Conservation (phyloP, 352 stramenopile genomes). For the Phytophthora pluvialis region DNA sequence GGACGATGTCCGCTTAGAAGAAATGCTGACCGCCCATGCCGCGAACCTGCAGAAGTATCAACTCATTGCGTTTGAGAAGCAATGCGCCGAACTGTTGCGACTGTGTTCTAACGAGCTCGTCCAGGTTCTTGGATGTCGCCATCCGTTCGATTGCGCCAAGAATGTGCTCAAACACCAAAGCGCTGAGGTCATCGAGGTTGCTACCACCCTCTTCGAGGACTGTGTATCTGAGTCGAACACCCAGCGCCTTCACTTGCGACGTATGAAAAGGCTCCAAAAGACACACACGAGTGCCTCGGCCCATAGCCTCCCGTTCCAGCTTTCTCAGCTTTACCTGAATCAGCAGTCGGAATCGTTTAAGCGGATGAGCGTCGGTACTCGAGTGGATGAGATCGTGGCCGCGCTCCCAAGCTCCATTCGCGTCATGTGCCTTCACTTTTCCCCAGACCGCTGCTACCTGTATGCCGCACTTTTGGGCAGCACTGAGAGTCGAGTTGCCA, state of each 20-base stretch:
- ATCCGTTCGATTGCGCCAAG: slow-evolving; percentile 54
- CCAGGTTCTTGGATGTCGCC: slow-evolving; percentile 56
- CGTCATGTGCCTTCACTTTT: slow-evolving; percentile 71
- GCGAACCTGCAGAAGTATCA: slow-evolving; percentile 41
- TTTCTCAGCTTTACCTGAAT: slow-evolving; percentile 70
- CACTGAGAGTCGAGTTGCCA: slow-evolving; percentile 47
- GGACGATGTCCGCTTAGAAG: slow-evolving; percentile 32
- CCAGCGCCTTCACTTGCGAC: slow-evolving; percentile 57
- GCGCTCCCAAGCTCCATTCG: slow-evolving; percentile 46
- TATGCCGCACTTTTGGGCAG: slow-evolving; percentile 52
- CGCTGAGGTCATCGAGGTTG: slow-evolving; percentile 40
- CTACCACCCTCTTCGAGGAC: slow-evolving; percentile 41
- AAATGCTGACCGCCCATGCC: slow-evolving; percentile 32
- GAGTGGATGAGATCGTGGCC: slow-evolving; percentile 50
- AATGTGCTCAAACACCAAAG: slow-evolving; percentile 76
- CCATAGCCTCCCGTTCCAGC: slow-evolving; percentile 68
- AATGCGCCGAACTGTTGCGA: slow-evolving; percentile 39
- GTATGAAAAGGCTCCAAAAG: slow-evolving; percentile 42
- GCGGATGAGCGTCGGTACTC: slow-evolving; percentile 51
- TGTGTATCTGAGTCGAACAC: slow-evolving; percentile 49
- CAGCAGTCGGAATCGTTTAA: slow-evolving; percentile 73
- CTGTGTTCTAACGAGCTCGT: slow-evolving; percentile 65
- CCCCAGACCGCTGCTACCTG: slow-evolving; percentile 68
- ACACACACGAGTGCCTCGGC: slow-evolving; percentile 47
- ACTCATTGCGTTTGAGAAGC: slow-evolving; percentile 57